A percentile compares a stretch with the other conserved stretches of the same genome.
Conservation (phyloP, 805 yeast species). For the Kodamaea laetipori region DNA sequence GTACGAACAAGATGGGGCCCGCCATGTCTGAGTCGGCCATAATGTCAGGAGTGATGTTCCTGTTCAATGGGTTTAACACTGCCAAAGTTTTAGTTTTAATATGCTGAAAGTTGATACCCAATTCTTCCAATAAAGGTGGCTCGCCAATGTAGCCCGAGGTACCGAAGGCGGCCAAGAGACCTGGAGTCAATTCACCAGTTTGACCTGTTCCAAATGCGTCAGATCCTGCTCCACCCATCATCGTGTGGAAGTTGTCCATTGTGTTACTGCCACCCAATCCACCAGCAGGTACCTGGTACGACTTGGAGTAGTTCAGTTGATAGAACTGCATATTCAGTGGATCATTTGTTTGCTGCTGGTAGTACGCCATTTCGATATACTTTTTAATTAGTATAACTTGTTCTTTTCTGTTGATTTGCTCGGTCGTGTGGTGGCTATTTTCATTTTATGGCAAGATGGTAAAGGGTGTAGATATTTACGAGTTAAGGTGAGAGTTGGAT, state of each 20-base stretch:
- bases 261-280: constrained; percentile 15
- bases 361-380: constrained; percentile 34
- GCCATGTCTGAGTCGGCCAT: constrained; percentile 91
- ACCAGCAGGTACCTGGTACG: constrained; percentile 24
- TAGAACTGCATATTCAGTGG: constrained; percentile 46
- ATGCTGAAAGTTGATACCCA: constrained; percentile 90
- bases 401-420: constrained; percentile 9
- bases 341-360: constrained; percentile 36
- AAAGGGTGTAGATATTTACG: too few species aligned
- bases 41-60: constrained; percentile 63
- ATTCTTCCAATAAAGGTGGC: constrained; percentile 86
- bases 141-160: constrained; percentile 95
- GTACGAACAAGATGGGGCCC: constrained; percentile 88
- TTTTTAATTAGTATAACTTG: constrained; percentile 5
- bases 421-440: constrained; percentile 10
- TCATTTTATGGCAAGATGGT: not conserved
- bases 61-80: constrained; percentile 76
- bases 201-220: constrained; percentile 37
- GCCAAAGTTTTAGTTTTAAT: constrained; percentile 82
- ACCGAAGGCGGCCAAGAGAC: constrained; percentile 88
- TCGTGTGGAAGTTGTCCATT: constrained; percentile 34
- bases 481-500: not conserved
- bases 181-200: constrained; percentile 62
- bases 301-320: constrained; percentile 40
- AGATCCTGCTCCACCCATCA: constrained; percentile 25